Conservation (phyloP, 495 filamentous ascomycete species). For the Tuber microsphaerosporum region DNA sequence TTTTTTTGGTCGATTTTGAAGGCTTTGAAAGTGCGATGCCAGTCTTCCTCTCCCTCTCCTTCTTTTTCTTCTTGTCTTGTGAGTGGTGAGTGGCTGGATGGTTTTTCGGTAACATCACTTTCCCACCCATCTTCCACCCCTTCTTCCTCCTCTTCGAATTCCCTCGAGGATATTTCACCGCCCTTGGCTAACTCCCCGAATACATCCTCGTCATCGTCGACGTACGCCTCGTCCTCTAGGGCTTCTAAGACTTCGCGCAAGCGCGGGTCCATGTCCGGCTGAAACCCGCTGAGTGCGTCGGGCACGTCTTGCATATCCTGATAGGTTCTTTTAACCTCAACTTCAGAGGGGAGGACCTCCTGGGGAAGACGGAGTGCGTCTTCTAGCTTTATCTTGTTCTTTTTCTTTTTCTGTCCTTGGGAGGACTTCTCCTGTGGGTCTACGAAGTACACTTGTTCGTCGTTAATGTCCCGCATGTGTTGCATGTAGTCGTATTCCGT, state of each 20-base stretch:
- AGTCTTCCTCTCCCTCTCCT: constrained; percentile 54
- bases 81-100: constrained; percentile 39
- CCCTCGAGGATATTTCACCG: constrained; percentile 60
- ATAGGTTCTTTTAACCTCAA: constrained; percentile 66
- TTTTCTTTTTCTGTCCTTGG: constrained; percentile 57
- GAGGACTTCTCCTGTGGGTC: constrained; percentile 53
- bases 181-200: constrained; percentile 72
- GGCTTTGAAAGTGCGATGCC: constrained; percentile 83
- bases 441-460: constrained; percentile 69
- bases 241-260: constrained; percentile 89
- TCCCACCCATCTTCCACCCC: constrained; percentile 80
- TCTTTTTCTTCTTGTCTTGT: background rate
- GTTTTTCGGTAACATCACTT: constrained; percentile 84
- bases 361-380: constrained; percentile 65
- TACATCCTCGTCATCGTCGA: constrained; percentile 79
- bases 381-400: constrained; percentile 60
- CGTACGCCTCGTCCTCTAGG: constrained; percentile 90
- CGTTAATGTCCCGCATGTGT: constrained; percentile 80
- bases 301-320: constrained; percentile 91
- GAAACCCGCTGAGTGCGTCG: constrained; percentile 82
- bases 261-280: constrained; percentile 96
- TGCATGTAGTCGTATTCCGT: constrained; percentile 99
- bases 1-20: constrained; percentile 71
- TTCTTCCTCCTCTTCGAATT: constrained; percentile 55
- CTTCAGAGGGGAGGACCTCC: constrained; percentile 64